These are phyloP conservation scores for Eucalyptus victrix DNA, from an alignment of 345 rosid species.

Conservation along the genomic window DNA sequence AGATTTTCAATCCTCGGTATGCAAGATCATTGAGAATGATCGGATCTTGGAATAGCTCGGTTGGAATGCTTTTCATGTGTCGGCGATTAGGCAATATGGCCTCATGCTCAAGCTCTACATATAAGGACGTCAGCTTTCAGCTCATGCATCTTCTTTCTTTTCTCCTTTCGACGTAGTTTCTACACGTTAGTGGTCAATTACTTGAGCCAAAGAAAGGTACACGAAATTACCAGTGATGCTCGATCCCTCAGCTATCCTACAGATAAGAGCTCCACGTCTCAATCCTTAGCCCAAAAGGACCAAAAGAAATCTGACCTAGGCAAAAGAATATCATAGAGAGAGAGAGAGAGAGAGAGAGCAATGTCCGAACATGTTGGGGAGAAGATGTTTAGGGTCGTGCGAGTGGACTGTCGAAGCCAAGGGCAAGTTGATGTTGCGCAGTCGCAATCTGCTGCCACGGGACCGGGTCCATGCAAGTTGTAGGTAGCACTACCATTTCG, in stretches of 20 bases:
- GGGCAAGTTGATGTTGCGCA: neutral
- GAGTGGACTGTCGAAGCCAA: neutral
- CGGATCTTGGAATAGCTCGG: neutral
- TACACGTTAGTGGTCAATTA: neutral
- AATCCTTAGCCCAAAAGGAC: neutral
- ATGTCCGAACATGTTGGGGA: neutral
- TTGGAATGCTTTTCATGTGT: neutral
- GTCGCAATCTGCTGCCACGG: neutral
- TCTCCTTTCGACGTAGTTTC: neutral
- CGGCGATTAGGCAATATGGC: neutral
- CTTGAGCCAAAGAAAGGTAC: neutral
- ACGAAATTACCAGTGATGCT: neutral
- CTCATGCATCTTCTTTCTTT: neutral
- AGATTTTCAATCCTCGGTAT: neutral
- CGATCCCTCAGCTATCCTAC: neutral
- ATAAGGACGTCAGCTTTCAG: neutral
- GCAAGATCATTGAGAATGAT: neutral
- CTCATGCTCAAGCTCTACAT: neutral
- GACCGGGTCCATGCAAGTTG: neutral
- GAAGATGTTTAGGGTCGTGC: neutral
- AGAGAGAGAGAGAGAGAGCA: neutral
- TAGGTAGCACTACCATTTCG: neutral
- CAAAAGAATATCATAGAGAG: neutral
- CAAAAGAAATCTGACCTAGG: neutral
- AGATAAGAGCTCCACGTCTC: neutral